Evolutionary conservation across 2,329 filamentous ascomycete species (phyloP), one percentile per base, ranked within the genome.

Genomic region (Trichoderma cornu-damae): DNA sequence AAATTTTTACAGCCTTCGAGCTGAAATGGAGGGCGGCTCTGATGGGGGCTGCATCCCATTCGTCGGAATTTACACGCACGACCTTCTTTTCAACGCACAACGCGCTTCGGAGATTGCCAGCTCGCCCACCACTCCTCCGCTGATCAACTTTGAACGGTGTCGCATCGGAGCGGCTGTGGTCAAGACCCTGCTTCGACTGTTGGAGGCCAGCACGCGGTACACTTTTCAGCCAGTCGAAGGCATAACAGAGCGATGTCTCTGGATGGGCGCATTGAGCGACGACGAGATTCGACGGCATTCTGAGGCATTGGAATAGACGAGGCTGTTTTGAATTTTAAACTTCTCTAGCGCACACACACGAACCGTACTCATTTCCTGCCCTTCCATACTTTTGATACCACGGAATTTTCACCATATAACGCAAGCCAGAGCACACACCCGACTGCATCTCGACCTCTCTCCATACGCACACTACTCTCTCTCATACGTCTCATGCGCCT

Each of bases 101-200:
- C 83, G 90, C 61, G 87, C 89, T 1, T 85, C 86, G 2, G 86
- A 89, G 69, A 86, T 92, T 63, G 84, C 85, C 1, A 83, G 80
- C 64, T 87, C 83, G 3, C 84, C 84, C 18, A 81, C 77, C 0
- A 82, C 82, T 4, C 81, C 88, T 60, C 85, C 85, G 12, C 76
- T 94, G 43, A 82, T 94, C 64, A 94, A 94, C 70, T 94, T 94
- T 73, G 89, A 93, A 74, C 81, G 88, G 58, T 90, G 88, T 64
- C 86, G 90, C 60, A 86, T 84, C 30, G 85, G 87, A 24, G 89
- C 89, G 3, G 79, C 81, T 1, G 86, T 92, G 37, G 86, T 93
- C 62, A 94, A 94, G 77, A 90, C 87, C 48, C 74, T 94, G 37
- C 74, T 93, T 38, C 79, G 89, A 20, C 76, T 94, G n/a, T 77